Evolutionary conservation across 2,329 filamentous ascomycete species (phyloP).

Genomic region (Fonsecaea nubica): DNA sequence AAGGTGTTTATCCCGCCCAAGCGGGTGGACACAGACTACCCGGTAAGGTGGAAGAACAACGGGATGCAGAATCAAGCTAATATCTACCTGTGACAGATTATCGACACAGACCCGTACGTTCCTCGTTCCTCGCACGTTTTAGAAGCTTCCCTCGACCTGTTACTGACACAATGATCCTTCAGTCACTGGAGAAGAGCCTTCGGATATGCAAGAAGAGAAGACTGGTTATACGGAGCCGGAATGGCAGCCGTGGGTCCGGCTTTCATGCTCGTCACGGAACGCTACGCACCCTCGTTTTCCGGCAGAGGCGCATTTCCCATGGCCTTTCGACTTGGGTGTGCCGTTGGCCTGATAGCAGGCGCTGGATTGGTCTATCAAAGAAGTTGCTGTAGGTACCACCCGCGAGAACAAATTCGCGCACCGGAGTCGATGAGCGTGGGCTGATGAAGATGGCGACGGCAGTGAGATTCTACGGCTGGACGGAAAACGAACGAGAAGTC

Average conservation of each 20-base stretch:
- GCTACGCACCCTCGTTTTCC: slow-evolving; percentile 81
- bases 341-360: slow-evolving; percentile 75
- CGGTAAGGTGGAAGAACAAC: slow-evolving; percentile 65
- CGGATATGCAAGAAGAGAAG: slow-evolving; percentile 81
- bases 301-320: slow-evolving; percentile 81
- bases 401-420: background rate
- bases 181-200: slow-evolving; percentile 86
- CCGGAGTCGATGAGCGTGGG: slow-evolving; percentile 6
- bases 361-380: slow-evolving; percentile 86
- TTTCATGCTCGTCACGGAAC: slow-evolving; percentile 80
- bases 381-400: slow-evolving; percentile 72
- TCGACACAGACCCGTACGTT: slow-evolving; percentile 96
- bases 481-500: slow-evolving; percentile 87
- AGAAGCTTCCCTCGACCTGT: slow-evolving; percentile 2
- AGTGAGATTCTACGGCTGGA: slow-evolving; percentile 96
- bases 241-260: slow-evolving; percentile 75
- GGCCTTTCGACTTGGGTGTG: slow-evolving; percentile 78
- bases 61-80: slow-evolving; percentile 25
- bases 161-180: slow-evolving; percentile 57
- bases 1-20: slow-evolving; percentile 72
- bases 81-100: slow-evolving; percentile 70
- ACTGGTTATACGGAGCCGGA: slow-evolving; percentile 75
- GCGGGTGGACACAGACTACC: slow-evolving; percentile 80
- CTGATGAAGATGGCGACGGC: slow-evolving; percentile 23
- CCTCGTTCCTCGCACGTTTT: slow-evolving; percentile 26